Evolutionary conservation across 1,139 yeast genomes (phyloP), one percentile per base, ranked within the genome.

Genomic region (Candida mesenterica): DNA sequence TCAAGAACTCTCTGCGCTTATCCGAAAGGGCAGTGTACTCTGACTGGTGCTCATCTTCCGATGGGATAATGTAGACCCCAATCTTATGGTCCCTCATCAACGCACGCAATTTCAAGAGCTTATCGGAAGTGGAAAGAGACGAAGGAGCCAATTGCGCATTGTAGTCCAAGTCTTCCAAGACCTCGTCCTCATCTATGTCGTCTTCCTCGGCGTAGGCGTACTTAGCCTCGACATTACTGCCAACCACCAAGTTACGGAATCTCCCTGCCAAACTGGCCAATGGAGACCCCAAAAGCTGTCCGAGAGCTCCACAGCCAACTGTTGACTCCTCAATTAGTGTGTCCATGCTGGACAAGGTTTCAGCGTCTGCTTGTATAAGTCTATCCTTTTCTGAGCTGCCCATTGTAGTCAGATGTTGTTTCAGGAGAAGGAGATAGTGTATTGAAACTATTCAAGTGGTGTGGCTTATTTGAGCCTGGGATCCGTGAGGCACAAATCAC

Each of bases 41-140:
- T 10, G 77, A 68, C 43, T 71, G 79, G 48, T 77, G 82, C 41
- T 75, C 79, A 49, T 77, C 82, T 46, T 74, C 81, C n/a, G 77
- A 70, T 2, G 82, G 81, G 5, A 77, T 60, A 22, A 77, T 64
- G 45, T 77, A 77, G 2, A 75, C 79, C 3, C 72, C 73, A 15
- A 76, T 60, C 1, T 65, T 59, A 43, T 65, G 49, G 8, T 55
- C 39, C 31, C 49, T 55, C 82, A 76, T 76, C 36, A 62, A 52
- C 22, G 49, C 38, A 28, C 81, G 57, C 31, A 76, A 50, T 12
- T 46, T 43, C 2, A 24, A 31, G 28, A 75, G 59, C 42, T 55
- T 65, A 13, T 59, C 61, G 2, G 34, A 46, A 3, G 48, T 41
- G 14, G 36, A 43, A 15, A 34, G 37, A n/a, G 19, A 32, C 1